Conservation (phyloP, 2,329 filamentous ascomycete genomes). For the Phyllosticta ampelicida region DNA sequence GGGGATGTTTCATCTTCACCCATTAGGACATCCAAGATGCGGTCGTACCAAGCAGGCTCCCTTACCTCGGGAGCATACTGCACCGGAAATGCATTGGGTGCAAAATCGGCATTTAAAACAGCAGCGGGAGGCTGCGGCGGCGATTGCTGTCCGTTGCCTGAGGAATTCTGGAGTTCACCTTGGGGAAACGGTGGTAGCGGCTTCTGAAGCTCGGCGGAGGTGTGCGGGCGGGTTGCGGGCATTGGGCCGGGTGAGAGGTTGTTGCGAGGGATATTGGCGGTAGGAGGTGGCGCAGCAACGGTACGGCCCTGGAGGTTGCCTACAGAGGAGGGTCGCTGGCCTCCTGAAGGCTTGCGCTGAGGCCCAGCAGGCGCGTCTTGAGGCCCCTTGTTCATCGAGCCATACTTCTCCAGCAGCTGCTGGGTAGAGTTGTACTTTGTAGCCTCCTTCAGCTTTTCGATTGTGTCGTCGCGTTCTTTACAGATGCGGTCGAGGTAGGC, state of each 20-base stretch:
- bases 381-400: slow-evolving; percentile 37
- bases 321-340: slow-evolving; percentile 1
- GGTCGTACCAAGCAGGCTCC: slow-evolving; percentile 80
- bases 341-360: slow-evolving; percentile 22
- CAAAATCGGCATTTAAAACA: slow-evolving; percentile 50
- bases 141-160: not conserved
- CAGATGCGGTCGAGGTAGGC: slow-evolving; percentile 62
- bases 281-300: slow-evolving; percentile 49
- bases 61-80: slow-evolving; percentile 25
- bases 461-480: slow-evolving; percentile 72
- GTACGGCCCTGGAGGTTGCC: slow-evolving; percentile 30
- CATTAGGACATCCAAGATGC: slow-evolving; percentile 80
- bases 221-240: slow-evolving; percentile 20
- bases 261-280: slow-evolving; percentile 48
- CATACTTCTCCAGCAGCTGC: slow-evolving; percentile 89
- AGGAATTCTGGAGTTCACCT: not conserved
- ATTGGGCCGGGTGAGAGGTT: slow-evolving; percentile 13
- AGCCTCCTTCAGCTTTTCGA: slow-evolving; percentile 86
- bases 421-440: slow-evolving; percentile 95
- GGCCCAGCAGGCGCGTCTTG: slow-evolving; percentile 18
- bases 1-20: slow-evolving; percentile 90
- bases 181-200: not conserved
- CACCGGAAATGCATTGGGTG: slow-evolving; percentile 57
- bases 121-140: slow-evolving; percentile 13
- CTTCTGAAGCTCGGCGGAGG: slow-evolving; percentile 13